Evolutionary conservation across 345 rosid genomes (phyloP).

Genomic region (Gossypium ekmanianum): DNA sequence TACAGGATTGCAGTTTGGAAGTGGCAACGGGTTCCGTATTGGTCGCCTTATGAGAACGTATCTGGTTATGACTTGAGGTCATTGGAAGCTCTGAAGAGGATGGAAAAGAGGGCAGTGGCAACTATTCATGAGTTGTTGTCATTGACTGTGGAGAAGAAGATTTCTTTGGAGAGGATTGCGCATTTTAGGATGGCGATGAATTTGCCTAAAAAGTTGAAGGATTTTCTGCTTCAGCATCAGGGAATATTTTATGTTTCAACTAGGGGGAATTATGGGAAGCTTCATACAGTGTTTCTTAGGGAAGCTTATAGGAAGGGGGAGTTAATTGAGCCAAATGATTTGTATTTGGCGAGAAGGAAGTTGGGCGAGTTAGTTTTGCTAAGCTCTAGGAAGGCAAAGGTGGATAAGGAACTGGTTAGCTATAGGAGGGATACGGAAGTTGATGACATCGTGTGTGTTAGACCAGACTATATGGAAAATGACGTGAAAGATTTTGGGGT

Average conservation of each 20-base stretch:
- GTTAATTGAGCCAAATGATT: slow-evolving; percentile 38
- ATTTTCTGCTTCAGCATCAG: slow-evolving; percentile 82
- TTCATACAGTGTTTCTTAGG: slow-evolving; percentile 86
- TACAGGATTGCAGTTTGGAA: slow-evolving; percentile 91
- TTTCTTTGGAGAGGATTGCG: slow-evolving; percentile 27
- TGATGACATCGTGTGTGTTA: slow-evolving; percentile 32
- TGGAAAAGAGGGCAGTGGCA: slow-evolving; percentile 96
- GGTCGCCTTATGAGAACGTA: slow-evolving; percentile 92
- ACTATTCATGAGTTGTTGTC: slow-evolving; percentile 79
- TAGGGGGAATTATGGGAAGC: slow-evolving; percentile 90
- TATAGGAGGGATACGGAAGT: slow-evolving; percentile 41
- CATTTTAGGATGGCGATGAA: slow-evolving; percentile 72
- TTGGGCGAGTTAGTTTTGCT: slow-evolving; percentile 70
- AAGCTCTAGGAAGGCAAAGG: slow-evolving; percentile 66
- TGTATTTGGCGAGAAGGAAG: slow-evolving; percentile 49
- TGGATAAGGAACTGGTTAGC: slow-evolving; percentile 63
- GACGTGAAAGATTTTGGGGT: slow-evolving; percentile 16
- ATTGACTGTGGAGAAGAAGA: slow-evolving; percentile 85
- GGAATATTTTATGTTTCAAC: slow-evolving; percentile 92
- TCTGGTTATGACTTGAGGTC: slow-evolving; percentile 39
- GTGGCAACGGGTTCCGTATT: slow-evolving; percentile 91
- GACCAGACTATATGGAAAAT: slow-evolving; percentile 26
- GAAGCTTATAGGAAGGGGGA: slow-evolving; percentile 83
- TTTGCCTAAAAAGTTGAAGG: slow-evolving; percentile 83
- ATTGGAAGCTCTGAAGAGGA: slow-evolving; percentile 79